Evolutionary conservation across 257 asterid species (phyloP).

Genomic region (Fraxinus pennsylvanica): DNA sequence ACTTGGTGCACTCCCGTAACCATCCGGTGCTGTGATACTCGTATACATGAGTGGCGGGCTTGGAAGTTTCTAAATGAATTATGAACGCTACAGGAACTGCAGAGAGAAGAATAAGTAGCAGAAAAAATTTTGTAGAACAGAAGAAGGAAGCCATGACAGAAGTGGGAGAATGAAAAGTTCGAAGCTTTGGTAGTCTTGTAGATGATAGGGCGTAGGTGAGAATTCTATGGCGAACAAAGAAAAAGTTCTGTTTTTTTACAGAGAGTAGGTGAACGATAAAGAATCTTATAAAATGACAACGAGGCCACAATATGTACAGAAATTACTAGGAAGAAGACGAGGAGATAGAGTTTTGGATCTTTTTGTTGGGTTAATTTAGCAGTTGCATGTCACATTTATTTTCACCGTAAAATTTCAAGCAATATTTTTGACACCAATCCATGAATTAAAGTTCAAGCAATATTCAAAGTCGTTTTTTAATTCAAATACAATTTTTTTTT

Average conservation of each 20-base stretch:
- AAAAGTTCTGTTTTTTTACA: background rate
- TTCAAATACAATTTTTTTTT: no score
- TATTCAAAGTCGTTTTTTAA: no score
- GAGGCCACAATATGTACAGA: background rate
- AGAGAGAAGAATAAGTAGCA: conserved; percentile 52
- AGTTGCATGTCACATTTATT: no score
- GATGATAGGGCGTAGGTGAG: background rate
- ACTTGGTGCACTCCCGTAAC: conserved; percentile 85
- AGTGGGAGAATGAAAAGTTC: background rate
- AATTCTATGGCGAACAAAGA: background rate
- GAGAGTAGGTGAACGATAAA: conserved; percentile 22
- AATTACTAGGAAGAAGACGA: background rate
- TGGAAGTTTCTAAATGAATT: conserved; percentile 58
- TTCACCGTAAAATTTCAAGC: no score
- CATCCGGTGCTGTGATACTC: conserved; percentile 68
- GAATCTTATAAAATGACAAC: background rate
- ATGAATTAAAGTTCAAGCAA: no score
- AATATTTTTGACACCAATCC: no score
- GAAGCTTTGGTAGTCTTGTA: background rate
- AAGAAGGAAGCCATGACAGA: conserved; percentile 41
- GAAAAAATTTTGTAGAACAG: conserved; percentile 48
- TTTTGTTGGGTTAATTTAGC: no score
- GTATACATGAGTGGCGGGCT: conserved; percentile 55
- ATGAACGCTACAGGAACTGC: conserved; percentile 74
- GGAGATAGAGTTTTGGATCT: no score